Base-by-base conservation (phyloP, 2,329 filamentous ascomycete genomes). In the Calonectria ilicicola region DNA sequence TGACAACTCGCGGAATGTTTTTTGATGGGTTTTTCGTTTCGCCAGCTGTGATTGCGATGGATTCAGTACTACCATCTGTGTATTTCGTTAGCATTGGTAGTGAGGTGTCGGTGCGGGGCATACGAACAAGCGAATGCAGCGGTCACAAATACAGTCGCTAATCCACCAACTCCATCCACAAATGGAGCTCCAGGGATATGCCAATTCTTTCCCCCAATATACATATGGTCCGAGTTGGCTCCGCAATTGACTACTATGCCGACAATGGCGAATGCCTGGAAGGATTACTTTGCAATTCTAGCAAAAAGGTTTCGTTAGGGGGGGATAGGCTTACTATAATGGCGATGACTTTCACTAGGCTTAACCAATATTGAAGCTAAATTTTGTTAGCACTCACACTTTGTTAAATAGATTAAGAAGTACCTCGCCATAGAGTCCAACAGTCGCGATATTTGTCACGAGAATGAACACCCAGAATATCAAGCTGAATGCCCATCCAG, bases 1-100 rank as follows among this genome's bases (percentile, higher is more conserved):
- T 90, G 53, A 93, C 89, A 3, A 92, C 91, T 3, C 87, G 86
- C 1, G 92, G 92, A 38, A 93, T 83, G 69, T 87, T 92, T 74
- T 87, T 87, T 21, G 89, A 86, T 0, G 91, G 91, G 75, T 93
- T 87, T 76, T 89, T 90, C 2, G 91, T 93, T 80, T 93, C 91
- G 49, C 91, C 91, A 0, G 91, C 91, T 0, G 91, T 92, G 69
- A 93, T 91, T 63, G 90, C 91, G 63, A 93, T 92, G 38, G 88
- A 90, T 80, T 93, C 91, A 2, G 90, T 92, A 65, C 91, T 91
- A 42, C 82, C 82, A 46, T 83, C 82, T 83, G 9, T 23, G 2
- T 44, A n/a, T n/a, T 38, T 32, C 26, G 63, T 7, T 67, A 56
- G 14, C 23, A 3, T 19, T 10, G 10, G 65, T 1, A 19, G 1